A percentile compares a stretch with the other conserved stretches of the same genome.
These are phyloP conservation scores for Nosema bombycis DNA, from an alignment of 371 early-diverging fungal genomes.

Conservation along the genomic window DNA sequence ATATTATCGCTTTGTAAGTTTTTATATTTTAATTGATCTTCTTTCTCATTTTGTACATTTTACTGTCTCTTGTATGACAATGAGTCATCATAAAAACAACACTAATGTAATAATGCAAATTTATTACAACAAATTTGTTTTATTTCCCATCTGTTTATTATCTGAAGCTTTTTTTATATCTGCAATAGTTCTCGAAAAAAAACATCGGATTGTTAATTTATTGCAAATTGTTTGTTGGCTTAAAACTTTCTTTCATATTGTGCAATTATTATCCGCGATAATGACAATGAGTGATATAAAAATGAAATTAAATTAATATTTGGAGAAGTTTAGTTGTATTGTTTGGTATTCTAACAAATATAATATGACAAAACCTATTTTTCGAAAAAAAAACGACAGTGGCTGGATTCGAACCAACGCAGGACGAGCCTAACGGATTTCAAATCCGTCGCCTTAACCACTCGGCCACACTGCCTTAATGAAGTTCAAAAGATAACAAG, in stretches of 20 bases:
- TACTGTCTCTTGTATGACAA: background rate
- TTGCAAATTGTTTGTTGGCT: background rate
- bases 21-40: conserved; percentile 44
- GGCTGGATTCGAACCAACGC: conserved; percentile 32
- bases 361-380: too few relatives aligned
- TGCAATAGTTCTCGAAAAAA: background rate
- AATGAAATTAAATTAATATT: background rate
- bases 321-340: too few relatives aligned
- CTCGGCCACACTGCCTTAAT: conserved; percentile 21
- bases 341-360: too few relatives aligned
- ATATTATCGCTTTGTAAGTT: background rate
- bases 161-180: conserved; percentile 37
- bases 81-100: conserved; percentile 35
- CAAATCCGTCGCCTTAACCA: conserved; percentile 30
- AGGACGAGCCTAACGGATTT: conserved; percentile 16
- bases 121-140: conserved; percentile 40
- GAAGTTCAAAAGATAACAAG: too few relatives aligned
- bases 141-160: conserved; percentile 34
- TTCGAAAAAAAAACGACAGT: conserved; percentile 20
- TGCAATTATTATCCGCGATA: conserved; percentile 7
- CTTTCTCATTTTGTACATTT: conserved; percentile 46
- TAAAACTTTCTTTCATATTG: conserved; percentile 29
- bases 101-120: conserved; percentile 19
- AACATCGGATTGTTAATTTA: background rate
- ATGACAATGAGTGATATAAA: background rate